Evolutionary conservation across 2,329 filamentous ascomycete genomes (phyloP).

Genomic region (Neonectria magnoliae): DNA sequence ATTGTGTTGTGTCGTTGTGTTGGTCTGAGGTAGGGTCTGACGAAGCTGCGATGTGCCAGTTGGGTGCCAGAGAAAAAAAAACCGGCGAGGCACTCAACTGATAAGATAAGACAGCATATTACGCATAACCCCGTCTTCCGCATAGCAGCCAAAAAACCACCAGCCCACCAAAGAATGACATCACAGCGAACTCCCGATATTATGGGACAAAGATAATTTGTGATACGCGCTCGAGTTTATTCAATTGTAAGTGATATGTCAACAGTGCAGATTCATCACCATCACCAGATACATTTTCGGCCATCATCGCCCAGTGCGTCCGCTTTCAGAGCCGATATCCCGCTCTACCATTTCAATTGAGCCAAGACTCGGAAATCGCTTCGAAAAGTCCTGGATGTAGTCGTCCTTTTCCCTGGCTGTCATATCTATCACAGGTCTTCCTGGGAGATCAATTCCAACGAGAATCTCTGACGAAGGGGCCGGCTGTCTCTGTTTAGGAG

Average conservation of each 20-base stretch:
- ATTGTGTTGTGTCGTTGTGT: constrained; percentile 24
- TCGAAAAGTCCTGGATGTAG: constrained; percentile 77
- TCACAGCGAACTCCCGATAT: background rate
- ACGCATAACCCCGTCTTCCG: constrained; percentile 35
- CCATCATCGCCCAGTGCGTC: constrained; percentile 40
- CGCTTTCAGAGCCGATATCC: constrained; percentile 54
- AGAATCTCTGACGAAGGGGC: constrained; percentile 49
- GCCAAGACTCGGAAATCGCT: constrained; percentile 85
- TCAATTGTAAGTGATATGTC: constrained; percentile 34
- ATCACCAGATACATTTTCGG: constrained; percentile 14
- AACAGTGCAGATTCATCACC: constrained; percentile 22
- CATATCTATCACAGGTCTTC: constrained; percentile 64
- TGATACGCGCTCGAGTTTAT: constrained; percentile 40
- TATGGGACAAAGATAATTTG: constrained; percentile 10
- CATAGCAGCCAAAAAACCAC: constrained; percentile 23
- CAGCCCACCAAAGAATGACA: background rate
- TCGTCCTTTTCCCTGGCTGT: constrained; percentile 69
- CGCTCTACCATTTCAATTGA: constrained; percentile 90
- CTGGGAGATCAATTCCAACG: constrained; percentile 58
- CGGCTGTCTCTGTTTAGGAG: constrained; percentile 52
- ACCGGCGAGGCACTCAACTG: constrained; percentile 29
- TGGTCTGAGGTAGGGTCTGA: constrained; percentile 17
- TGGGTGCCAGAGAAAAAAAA: constrained; percentile 40
- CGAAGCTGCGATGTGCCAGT: constrained; percentile 9
- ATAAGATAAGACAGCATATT: constrained; percentile 48